Base-by-base conservation (phyloP, 164 flowering plant genomes). In the Vitis rotundifolia region DNA sequence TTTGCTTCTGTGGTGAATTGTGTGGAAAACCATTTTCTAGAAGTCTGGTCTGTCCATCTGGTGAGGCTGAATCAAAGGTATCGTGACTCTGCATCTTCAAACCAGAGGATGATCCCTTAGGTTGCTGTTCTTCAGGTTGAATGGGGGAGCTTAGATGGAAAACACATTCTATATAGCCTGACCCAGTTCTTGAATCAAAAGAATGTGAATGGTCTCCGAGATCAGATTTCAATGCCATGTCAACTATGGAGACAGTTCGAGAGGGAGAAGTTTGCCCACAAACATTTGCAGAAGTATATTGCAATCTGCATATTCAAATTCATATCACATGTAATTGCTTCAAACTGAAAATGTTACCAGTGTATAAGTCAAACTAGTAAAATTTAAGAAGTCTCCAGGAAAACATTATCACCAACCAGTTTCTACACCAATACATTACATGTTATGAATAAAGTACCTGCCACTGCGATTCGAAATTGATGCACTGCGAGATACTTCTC, bases 371-470 rank as follows among this genome's bases (percentile, higher is more conserved):
- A 26, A 64, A 6, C 56, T 12, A 14, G 5, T 3, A 3, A 53
- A 53, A 53, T 11, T 22, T 11, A 49, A 51, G 19, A 49, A 13
- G 11, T 10, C 54, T 15, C 55, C 2, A 16, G 26, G 19, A 60
- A 11, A 70, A 49, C 18, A 57, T 48, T 31, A 54, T 7, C 10
- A 26, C 1, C 28, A 56, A 59, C 6, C 47, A 61, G 15, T 18
- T 51, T 29, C 51, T 49, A 58, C 28, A 66, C 16, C 50, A 47
- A n/a, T 16, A 29, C 37, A 66, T 0, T 64, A 50, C 49, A 63
- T 18, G n/a, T n/a, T n/a, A 72, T 12, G 68, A 59, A 59, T 63
- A 47, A 9, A 62, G 15, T 82, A 92, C 96, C 97, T 85, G 84
- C 80, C 74, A 77, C 81, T 81, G 64, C 11, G 66, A 61, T 59